These are phyloP conservation scores for Platanthera guangdongensis DNA, from an alignment of 106 monocot genomes.

Conservation along the genomic window DNA sequence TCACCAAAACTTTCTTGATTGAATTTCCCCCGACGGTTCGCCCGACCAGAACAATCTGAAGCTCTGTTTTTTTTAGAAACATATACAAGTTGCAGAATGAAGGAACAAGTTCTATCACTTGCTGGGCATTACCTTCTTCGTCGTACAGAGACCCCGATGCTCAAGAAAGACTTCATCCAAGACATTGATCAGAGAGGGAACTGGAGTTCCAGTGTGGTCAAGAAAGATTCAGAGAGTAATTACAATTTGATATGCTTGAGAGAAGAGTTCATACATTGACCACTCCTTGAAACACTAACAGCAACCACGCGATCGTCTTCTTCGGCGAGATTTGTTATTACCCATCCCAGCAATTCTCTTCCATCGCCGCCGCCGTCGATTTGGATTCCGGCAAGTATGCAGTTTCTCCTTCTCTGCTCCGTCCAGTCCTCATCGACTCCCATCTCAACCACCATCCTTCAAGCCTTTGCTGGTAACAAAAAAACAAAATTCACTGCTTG, in stretches of 20 bases:
- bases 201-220: constrained; percentile 1
- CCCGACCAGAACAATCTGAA: constrained; percentile 60
- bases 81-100: neutral
- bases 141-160: constrained; percentile 34
- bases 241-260: neutral
- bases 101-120: neutral
- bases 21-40: constrained; percentile 55
- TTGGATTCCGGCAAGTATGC: constrained; percentile 50
- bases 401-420: constrained; percentile 17
- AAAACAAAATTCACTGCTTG: neutral
- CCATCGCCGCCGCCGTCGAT: constrained; percentile 51
- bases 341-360: constrained; percentile 61
- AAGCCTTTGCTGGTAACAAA: neutral
- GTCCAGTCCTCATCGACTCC: constrained; percentile 4
- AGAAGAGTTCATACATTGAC: constrained; percentile 25
- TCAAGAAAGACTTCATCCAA: constrained; percentile 44
- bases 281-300: constrained; percentile 53
- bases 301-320: constrained; percentile 56
- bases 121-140: constrained; percentile 31
- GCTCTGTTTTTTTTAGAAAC: neutral
- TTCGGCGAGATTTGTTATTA: constrained; percentile 34
- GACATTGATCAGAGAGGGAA: constrained; percentile 28
- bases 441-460: constrained; percentile 5
- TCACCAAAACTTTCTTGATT: constrained; percentile 56
- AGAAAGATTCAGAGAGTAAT: neutral